These are phyloP conservation scores for Phytophthora boehmeriae DNA, from an alignment of 352 stramenopile genomes.

Conservation along the genomic window DNA sequence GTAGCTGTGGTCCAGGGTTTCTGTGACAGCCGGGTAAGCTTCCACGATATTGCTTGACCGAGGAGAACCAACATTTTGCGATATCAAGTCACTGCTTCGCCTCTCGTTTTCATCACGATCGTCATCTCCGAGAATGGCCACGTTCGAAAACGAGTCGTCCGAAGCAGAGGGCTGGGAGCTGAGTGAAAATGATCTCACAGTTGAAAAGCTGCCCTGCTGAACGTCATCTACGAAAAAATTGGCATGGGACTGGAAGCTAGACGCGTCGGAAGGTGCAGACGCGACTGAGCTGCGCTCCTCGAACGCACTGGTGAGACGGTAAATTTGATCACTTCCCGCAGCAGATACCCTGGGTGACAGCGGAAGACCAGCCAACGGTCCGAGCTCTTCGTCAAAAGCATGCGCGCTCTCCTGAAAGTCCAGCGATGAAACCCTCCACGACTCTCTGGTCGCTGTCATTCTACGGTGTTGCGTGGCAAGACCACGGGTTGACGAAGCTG, in stretches of 20 bases:
- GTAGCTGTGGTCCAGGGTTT: constrained; percentile 33
- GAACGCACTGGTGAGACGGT: constrained; percentile 25
- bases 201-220: constrained; percentile 27
- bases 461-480: constrained; percentile 2
- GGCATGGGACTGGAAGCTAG: constrained; percentile 22
- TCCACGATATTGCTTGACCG: constrained; percentile 3
- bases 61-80: constrained; percentile 2
- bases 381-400: constrained; percentile 31
- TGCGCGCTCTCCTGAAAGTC: constrained; percentile 31
- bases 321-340: constrained; percentile 1
- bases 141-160: constrained; percentile 36
- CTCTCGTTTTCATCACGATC: constrained; percentile 22
- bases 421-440: constrained; percentile 26
- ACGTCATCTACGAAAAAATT: constrained; percentile 47
- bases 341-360: constrained; percentile 10
- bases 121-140: constrained; percentile 38
- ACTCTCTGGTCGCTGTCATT: constrained; percentile 17
- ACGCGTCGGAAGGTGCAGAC: constrained; percentile 10
- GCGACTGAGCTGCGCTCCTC: constrained; percentile 20
- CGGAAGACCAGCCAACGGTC: constrained; percentile 2
- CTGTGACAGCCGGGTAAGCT: background rate
- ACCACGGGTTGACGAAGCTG: constrained; percentile 11
- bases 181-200: constrained; percentile 18
- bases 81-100: constrained; percentile 29
- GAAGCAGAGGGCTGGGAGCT: constrained; percentile 20